Conservation (phyloP, 805 yeast species). For the Cyberlindnera mycetangii region DNA sequence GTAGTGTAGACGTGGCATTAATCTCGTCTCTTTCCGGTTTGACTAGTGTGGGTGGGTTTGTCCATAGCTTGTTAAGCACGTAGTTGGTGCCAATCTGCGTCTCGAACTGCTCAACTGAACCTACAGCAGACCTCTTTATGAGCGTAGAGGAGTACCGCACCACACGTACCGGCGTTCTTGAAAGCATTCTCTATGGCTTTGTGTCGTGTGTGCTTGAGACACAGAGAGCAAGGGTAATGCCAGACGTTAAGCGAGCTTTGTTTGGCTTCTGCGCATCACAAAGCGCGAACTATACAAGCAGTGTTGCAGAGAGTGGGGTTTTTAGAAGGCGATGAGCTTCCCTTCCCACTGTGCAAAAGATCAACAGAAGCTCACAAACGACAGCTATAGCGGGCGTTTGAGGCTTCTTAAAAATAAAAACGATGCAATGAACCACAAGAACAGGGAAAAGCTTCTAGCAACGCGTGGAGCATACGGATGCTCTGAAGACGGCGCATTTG, state of each 20-base stretch:
- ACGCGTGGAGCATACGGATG: conserved; percentile 12
- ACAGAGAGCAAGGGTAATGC: no score
- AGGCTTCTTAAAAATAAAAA: no score
- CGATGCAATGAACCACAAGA: conserved; percentile 15
- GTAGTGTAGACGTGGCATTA: conserved; percentile 32
- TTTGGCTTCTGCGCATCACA: no score
- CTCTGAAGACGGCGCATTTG: conserved; percentile 12
- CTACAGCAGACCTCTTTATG: neutral
- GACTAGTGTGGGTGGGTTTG: neutral
- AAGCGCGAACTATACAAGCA: no score
- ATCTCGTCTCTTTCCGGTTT: conserved; percentile 16
- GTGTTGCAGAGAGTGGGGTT: no score
- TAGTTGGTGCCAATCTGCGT: conserved; percentile 9
- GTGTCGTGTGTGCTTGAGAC: no score
- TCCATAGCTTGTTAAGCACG: conserved; percentile 16
- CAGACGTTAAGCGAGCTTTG: no score
- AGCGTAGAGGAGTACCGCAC: conserved; percentile 13
- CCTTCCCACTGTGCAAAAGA: no score
- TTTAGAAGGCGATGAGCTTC: neutral
- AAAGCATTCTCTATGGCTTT: no score
- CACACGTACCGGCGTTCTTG: no score
- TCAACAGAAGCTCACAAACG: no score
- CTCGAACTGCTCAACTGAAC: conserved; percentile 8
- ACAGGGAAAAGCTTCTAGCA: conserved; percentile 16
- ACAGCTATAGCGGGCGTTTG: no score